Evolutionary conservation across 306 rosid genomes (phyloP), one percentile per base, ranked within the genome.

Genomic region (Calophaca sinica): DNA sequence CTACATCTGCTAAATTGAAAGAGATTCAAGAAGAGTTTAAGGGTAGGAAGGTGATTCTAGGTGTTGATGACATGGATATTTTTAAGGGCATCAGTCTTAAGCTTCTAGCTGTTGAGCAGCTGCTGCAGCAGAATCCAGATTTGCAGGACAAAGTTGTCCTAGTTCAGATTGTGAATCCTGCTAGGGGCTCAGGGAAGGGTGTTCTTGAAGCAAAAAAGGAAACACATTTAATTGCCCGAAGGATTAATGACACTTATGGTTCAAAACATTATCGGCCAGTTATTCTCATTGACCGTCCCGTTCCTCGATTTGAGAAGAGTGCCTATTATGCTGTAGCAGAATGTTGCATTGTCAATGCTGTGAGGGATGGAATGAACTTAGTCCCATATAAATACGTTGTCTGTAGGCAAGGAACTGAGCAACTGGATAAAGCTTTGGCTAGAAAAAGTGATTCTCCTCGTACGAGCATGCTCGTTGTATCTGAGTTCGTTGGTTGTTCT

Each of bases 401-500:
- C 61, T 89, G 92, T 71, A 83, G 97, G 71, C 89, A 90, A 71
- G 87, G 90, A 64, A 90, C 93, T 78, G 75, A 81, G 5, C 63
- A 44, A 63, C 75, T 86, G 81, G 83, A 90, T 65, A 75, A 84
- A 81, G 79, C 90, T 68, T 46, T 90, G 70, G 82, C 68, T 59
- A 60, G 80, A 72, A 61, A 79, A 48, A 49, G 74, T 15, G 86
- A 83, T 76, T 72, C 85, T 58, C 85, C 87, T 58, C 83, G 84
- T 2, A 85, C 91, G 9, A 84, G 96, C 84, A 73, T 86, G 89
- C 86, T 92, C 44, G 96, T 92, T 32, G 93, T 90, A 45, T 92
- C 97, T 51, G 96, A 92, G 84, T 92, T 90, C 65, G 84, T 88
- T 63, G 96, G 97, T 42, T 89, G 96, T 73, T 92, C 96, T 41